Base-by-base conservation (phyloP, 2,329 filamentous ascomycete genomes). In the Metarhizium humberi region DNA sequence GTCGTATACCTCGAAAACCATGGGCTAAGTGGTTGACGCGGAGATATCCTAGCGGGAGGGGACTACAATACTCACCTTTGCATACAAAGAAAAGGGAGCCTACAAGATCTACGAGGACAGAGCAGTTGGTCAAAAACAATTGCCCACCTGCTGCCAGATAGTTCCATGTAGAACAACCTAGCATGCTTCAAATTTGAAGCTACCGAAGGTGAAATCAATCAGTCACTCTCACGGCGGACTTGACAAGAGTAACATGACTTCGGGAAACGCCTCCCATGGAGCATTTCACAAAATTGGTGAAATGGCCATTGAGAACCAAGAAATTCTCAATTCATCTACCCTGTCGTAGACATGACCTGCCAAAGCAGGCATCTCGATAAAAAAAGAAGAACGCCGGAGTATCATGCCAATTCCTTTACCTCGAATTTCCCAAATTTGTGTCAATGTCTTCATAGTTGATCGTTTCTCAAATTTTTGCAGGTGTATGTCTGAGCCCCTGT, bases 1-100 rank as follows among this genome's bases (percentile, higher is more conserved):
- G 81, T 84, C 84, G 88, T 95, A 85, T 96, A 96, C 86, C 90
- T 90, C 84, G 83, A 83, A 80, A 87, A 84, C 86, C 88, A 90
- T 86, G 67, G 77, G 73, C 64, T 74, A 64, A 66, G 75, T 78
- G 87, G 83, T 85, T 82, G 79, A 86, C 83, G 85, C 85, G 89
- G 88, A 87, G 90, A 95, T 95, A 90, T 82, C 75, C 80, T 87
- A 85, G 89, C 89, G 88, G 75, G 69, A 58, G 53, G 40, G n/a
- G 2, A 47, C 6, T 52, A 52, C 29, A 32, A 48, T 48, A 14
- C 45, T 14, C 45, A 16, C 45, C 45, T 30, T 45, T 48, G 34
- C 14, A 20, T 25, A 32, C 7, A 32, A 30, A 45, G 42, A 2
- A 32, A 30, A 45, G 42, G 8, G 52, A 29, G 52, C 52, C 20